Evolutionary conservation across 2,329 filamentous ascomycete species (phyloP).

Genomic region (Colletotrichum nymphaeae): DNA sequence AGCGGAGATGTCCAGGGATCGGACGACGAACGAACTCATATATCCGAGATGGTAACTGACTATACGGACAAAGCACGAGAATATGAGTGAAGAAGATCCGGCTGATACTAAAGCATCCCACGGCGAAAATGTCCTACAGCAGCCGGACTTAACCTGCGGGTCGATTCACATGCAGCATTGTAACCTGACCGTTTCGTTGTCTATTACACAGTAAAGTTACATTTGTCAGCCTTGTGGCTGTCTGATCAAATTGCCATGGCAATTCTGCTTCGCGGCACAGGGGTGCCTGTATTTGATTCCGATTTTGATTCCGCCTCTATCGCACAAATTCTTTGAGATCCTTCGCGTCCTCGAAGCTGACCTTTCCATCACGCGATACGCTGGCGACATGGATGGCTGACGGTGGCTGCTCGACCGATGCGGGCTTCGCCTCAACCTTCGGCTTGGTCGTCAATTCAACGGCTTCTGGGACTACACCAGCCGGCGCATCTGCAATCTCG

Average conservation of each 20-base stretch:
- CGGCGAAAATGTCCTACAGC: background rate
- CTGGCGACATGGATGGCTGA: conserved; percentile 66
- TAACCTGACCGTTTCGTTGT: background rate
- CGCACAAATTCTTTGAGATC: conserved; percentile 67
- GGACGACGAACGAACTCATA: background rate
- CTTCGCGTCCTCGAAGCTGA: conserved; percentile 72
- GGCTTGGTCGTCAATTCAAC: conserved; percentile 59
- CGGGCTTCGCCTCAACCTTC: conserved; percentile 45
- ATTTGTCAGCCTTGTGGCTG: conserved; percentile 20
- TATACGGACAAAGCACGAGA: background rate
- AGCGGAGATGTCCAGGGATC: background rate
- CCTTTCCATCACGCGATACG: conserved; percentile 71
- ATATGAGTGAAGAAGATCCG: background rate
- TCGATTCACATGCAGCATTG: background rate
- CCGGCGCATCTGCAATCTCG: conserved; percentile 86
- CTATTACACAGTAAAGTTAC: conserved; percentile 36
- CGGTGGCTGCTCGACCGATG: conserved; percentile 47
- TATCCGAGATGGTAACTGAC: background rate
- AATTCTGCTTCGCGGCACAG: background rate
- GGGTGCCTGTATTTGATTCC: background rate
- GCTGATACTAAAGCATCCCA: background rate
- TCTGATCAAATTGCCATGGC: background rate
- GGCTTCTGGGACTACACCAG: conserved; percentile 74
- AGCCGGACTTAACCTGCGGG: background rate
- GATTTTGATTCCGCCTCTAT: conserved; percentile 39